Evolutionary conservation across 768 basidiomycete species (phyloP), one percentile per base, ranked within the genome.

Genomic region (Lactarius psammicola): DNA sequence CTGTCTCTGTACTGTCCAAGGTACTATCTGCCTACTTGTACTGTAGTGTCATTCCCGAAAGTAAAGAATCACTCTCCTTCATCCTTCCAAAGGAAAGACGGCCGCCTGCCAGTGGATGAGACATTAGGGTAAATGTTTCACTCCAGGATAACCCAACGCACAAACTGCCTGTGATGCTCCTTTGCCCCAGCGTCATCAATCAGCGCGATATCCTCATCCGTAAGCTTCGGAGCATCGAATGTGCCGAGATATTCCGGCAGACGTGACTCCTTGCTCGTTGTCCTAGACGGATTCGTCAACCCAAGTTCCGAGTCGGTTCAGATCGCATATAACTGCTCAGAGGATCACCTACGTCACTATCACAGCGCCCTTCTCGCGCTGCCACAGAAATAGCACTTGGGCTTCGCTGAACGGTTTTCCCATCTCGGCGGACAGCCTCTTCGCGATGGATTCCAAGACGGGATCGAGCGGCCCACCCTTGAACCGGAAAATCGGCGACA

Each of bases 211-310:
- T 77, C 75, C 20, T 71, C 72, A 1, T 65, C 68, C 1, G 72
- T 74, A 49, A 77, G 69, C 15, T 67, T 69, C 57, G 78, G 77
- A 8, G 85, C 75, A 61, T 79, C 77, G 9, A 76, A 77, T 10
- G 79, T 78, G 9, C 75, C 78, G 57, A 85, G 71, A 70, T 85
- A 85, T 58, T 82, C 80, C 65, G 78, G 73, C 15, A 86, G 72
- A 8, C 84, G 78, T 38, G 80, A 74, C 56, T 71, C 73, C 68
- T 78, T 82, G 3, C 75, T 72, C 51, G 76, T 78, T 57, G 80
- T 82, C 62, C 80, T 81, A 20, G 36, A 40, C 18, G 8, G 36
- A 28, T 20, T 42, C 31, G 46, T 57, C 13, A 44, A 7, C 42
- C 18, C 49, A 26, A 51, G 23, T 26, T 51, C 49, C 23, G 46